These are phyloP conservation scores for Trichoderma simmonsii DNA, from an alignment of 2,329 filamentous ascomycete genomes.

Conservation along the genomic window DNA sequence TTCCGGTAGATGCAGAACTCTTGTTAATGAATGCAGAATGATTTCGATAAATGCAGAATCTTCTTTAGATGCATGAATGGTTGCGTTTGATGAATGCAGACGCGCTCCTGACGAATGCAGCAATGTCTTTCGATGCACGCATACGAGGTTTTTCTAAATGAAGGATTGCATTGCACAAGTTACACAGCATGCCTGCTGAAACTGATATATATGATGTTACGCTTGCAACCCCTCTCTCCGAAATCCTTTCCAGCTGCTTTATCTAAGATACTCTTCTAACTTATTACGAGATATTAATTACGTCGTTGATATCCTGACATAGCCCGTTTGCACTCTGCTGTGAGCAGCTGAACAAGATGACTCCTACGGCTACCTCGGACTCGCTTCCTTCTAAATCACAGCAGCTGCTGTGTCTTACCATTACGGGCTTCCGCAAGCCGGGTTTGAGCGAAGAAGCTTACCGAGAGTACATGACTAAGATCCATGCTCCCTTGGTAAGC, in stretches of 20 bases:
- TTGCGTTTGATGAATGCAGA: not conserved
- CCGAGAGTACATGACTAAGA: constrained; percentile 19
- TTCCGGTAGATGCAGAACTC: not conserved
- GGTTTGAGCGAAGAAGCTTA: constrained; percentile 13
- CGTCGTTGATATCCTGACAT: not conserved
- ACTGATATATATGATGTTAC: not conserved
- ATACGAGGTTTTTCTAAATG: not conserved
- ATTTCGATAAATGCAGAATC: not conserved
- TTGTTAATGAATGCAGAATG: not conserved
- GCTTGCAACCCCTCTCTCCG: not conserved
- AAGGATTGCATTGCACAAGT: not conserved
- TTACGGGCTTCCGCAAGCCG: constrained; percentile 17
- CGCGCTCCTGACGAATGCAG: not conserved
- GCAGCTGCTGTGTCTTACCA: constrained; percentile 17
- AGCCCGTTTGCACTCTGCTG: not conserved
- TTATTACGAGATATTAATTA: not conserved
- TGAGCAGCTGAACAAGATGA: not conserved
- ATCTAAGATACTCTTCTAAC: not conserved
- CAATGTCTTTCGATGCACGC: not conserved
- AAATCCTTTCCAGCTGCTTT: not conserved
- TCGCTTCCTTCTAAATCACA: not conserved
- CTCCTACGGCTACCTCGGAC: not conserved
- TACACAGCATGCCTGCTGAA: not conserved
- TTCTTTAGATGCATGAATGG: not conserved
- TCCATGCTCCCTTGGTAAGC: constrained; percentile 12